Evolutionary conservation across 2,329 filamentous ascomycete genomes (phyloP), one percentile per base, ranked within the genome.

Genomic region (Penicillium sclerotigenum): DNA sequence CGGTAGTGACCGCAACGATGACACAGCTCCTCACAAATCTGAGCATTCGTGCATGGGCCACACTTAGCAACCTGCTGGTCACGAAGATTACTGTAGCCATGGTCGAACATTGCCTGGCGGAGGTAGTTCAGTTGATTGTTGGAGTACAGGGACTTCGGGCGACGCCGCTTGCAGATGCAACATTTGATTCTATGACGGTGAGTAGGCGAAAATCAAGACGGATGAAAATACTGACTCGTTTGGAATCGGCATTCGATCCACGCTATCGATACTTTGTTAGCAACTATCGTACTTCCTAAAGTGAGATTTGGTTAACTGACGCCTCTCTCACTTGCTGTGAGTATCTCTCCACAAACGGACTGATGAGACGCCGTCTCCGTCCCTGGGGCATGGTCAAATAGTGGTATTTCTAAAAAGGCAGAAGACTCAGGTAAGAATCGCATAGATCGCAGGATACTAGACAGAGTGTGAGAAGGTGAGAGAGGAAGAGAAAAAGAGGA

Each of bases 1-100:
- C 31, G 54, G 9, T 42, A 48, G 18, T 54, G 42, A 18, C 43
- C 50, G n/a, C 54, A 57, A 11, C 10, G 24, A 40, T 43, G 24
- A 33, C 54, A 57, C 22, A 48, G 47, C 14, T 37, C 42, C 22
- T 57, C 54, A 20, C 45, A 40, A 6, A 37, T 13, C 24, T 47
- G 42, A n/a, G 36, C 28, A 24, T 43, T 47, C 4, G 54, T 26
- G 29, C 54, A 57, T 29, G 50, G 42, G 10, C 33, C 18, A 38
- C 54, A 57, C 22, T 53, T 57, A 9, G 54, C 50, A 16, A 57
- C 36, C 24, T 37, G 36, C 18, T 54, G 54, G 7, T 41, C 47
- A 6, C 22, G 18, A 9, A 48, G 4, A 13, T 5, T 28, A 5
- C 16, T 31, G 16, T 18, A 34, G 24, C 24, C 28, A 14, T 26